phyloP scores from a whole-genome alignment of 352 stramenopile species.

The Paralagenidium karlingii region DNA sequence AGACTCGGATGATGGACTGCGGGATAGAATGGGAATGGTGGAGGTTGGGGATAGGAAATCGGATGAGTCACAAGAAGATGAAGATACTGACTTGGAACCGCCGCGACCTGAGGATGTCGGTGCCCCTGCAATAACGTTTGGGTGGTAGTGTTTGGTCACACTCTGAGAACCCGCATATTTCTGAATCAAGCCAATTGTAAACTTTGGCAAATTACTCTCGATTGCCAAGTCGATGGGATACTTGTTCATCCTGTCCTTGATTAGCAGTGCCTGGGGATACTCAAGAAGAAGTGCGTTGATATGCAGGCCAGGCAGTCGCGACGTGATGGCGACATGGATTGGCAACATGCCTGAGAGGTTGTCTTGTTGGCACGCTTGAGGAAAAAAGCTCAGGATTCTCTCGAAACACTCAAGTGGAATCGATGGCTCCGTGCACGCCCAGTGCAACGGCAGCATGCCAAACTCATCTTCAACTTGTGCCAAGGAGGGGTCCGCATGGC shows the following conservation, averaged over 20 bases:
- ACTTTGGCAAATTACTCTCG: conserved; percentile 42
- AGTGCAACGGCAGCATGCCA: conserved; percentile 75
- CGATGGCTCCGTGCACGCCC: conserved; percentile 54
- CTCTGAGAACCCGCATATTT: conserved; percentile 21
- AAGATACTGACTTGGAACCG: too few species aligned
- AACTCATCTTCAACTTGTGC: conserved; percentile 68
- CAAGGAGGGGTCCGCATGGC: conserved; percentile 19
- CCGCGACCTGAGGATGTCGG: background rate
- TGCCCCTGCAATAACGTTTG: background rate
- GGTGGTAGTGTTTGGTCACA: background rate
- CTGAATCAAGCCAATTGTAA: conserved; percentile 54
- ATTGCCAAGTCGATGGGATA: conserved; percentile 58
- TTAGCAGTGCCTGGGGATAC: conserved; percentile 25
- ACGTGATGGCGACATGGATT: conserved; percentile 67
- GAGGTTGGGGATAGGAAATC: too few species aligned
- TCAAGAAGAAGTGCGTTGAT: conserved; percentile 37
- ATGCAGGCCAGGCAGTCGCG: conserved; percentile 42
- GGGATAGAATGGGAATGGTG: background rate
- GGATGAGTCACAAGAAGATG: too few species aligned
- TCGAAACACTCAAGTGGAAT: conserved; percentile 32
- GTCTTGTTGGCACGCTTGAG: conserved; percentile 33
- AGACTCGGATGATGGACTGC: background rate
- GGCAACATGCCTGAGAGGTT: conserved; percentile 73
- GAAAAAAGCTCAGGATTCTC: conserved; percentile 33
- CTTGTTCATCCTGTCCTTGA: conserved; percentile 32